Conservation (phyloP, 305 asterid species). For the Stenogyne calaminthoides region DNA sequence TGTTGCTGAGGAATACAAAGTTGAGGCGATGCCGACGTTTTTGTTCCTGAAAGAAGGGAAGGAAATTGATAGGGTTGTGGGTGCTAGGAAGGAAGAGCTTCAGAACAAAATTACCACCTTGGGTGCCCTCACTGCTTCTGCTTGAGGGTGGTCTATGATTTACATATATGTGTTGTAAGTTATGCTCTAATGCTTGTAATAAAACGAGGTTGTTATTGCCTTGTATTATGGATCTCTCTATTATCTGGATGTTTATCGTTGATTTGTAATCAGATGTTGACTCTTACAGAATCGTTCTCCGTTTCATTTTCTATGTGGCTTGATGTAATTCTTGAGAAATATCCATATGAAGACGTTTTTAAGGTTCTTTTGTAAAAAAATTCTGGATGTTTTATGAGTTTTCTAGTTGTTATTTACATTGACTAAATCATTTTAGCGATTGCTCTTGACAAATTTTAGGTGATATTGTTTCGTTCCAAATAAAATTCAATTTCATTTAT, state of each 20-base stretch:
- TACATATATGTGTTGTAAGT: not conserved
- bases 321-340: not conserved
- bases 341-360: not conserved
- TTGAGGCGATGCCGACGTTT: slow-evolving; percentile 57
- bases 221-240: not conserved
- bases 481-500: not conserved
- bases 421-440: not conserved
- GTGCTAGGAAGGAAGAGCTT: slow-evolving; percentile 49
- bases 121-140: slow-evolving; percentile 25
- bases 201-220: slow-evolving; percentile 14
- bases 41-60: slow-evolving; percentile 52
- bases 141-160: slow-evolving; percentile 13
- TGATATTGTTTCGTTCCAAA: too few species aligned
- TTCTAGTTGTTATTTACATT: too few species aligned
- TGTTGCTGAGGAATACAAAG: slow-evolving; percentile 36
- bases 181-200: slow-evolving; percentile 16
- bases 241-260: slow-evolving; percentile 13
- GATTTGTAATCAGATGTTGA: not conserved
- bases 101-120: slow-evolving; percentile 14
- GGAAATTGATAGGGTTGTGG: slow-evolving; percentile 47
- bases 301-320: not conserved
- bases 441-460: too few species aligned
- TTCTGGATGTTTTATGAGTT: not conserved
- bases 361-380: not conserved
- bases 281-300: not conserved